Evolutionary conservation across 179 eudicot genomes (phyloP).

Genomic region (Monotropa hypopitys): DNA sequence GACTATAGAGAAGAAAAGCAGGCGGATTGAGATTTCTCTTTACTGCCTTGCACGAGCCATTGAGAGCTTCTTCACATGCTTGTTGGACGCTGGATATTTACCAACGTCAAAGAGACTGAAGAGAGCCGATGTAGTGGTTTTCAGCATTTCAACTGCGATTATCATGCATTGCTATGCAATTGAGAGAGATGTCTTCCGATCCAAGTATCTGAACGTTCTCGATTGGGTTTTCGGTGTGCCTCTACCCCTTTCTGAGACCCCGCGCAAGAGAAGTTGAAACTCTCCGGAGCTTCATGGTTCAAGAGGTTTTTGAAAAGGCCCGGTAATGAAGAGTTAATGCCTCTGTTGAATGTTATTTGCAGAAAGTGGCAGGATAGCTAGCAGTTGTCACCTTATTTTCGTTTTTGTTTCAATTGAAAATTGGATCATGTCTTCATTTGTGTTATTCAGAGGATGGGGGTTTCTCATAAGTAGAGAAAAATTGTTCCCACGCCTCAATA

Average conservation of each 20-base stretch:
- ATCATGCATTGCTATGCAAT: conserved; percentile 96
- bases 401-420: neutral
- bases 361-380: neutral
- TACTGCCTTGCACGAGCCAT: conserved; percentile 92
- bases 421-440: too few relatives aligned
- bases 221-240: conserved; percentile 99
- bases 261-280: conserved; percentile 25
- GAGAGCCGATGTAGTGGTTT: conserved; percentile 74
- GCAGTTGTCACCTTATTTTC: neutral
- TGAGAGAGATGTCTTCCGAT: conserved; percentile 85
- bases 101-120: conserved; percentile 57
- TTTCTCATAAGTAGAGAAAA: neutral
- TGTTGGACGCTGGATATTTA: conserved; percentile 66
- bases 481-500: too few relatives aligned
- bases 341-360: neutral
- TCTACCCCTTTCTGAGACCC: conserved; percentile 61
- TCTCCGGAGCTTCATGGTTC: too few relatives aligned
- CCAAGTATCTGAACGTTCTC: conserved; percentile 93
- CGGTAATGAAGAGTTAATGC: neutral
- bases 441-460: neutral
- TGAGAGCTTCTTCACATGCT: conserved; percentile 89
- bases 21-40: conserved; percentile 85
- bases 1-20: conserved; percentile 95
- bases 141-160: conserved; percentile 85
- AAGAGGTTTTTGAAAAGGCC: neutral